Conservation (phyloP, 192 early-diverging fungal genomes). For the Pilobolus umbonatus region DNA sequence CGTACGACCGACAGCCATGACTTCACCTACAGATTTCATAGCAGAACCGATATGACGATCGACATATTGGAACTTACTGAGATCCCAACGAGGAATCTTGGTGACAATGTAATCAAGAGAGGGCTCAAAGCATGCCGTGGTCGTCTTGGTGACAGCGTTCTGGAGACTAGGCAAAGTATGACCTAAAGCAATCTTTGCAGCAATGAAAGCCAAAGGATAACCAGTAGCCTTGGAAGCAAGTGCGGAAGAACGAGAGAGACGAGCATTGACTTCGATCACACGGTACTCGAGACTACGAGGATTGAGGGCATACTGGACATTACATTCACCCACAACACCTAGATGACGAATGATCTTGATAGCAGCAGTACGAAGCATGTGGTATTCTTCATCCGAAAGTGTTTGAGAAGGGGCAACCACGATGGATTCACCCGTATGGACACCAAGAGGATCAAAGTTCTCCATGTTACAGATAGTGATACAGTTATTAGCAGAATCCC, state of each 20-base stretch:
- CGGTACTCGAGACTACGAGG: slow-evolving; percentile 82
- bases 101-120: slow-evolving; percentile 92
- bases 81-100: slow-evolving; percentile 98
- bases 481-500: slow-evolving; percentile 96
- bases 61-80: slow-evolving; percentile 92
- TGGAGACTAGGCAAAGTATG: slow-evolving; percentile 78
- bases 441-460: slow-evolving; percentile 98
- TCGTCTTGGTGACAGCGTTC: slow-evolving; percentile 90
- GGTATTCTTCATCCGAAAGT: slow-evolving; percentile 92
- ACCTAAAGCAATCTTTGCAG: slow-evolving; percentile 95
- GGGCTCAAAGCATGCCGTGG: slow-evolving; percentile 96
- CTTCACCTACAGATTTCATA: slow-evolving; percentile 98
- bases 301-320: slow-evolving; percentile 96
- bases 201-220: slow-evolving; percentile 96
- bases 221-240: slow-evolving; percentile 97
- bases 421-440: slow-evolving; percentile 99
- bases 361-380: slow-evolving; percentile 92
- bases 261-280: slow-evolving; percentile 98
- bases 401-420: slow-evolving; percentile 97
- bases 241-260: slow-evolving; percentile 80
- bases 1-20: slow-evolving; percentile 97
- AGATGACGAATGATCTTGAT: slow-evolving; percentile 95
- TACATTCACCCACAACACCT: slow-evolving; percentile 98
- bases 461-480: slow-evolving; percentile 99
- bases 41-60: slow-evolving; percentile 75